phyloP scores from a whole-genome alignment of 2,329 filamentous ascomycete species.

The Gaeumannomyces tritici region DNA sequence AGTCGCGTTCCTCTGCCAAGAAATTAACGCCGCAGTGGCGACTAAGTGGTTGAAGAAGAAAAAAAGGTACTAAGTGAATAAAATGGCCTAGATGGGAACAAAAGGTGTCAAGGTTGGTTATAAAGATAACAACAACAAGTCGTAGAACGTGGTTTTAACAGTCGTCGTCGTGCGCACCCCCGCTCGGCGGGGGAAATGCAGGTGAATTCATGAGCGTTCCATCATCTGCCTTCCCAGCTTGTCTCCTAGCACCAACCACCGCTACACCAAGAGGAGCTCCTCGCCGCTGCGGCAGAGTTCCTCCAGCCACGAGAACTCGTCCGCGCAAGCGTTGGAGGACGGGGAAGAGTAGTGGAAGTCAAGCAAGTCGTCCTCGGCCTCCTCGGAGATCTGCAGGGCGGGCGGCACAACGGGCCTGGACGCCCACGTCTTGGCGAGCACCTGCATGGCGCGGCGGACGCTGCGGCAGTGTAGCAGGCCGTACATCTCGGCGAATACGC shows the following conservation, averaged over 20 bases:
- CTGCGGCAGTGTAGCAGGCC: slow-evolving; percentile 1
- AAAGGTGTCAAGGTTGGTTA: too few species aligned
- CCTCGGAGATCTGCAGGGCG: background rate
- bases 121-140: background rate
- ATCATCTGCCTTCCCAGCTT: background rate
- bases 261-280: background rate
- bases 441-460: background rate
- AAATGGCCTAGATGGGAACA: background rate
- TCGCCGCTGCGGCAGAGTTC: slow-evolving; percentile 1
- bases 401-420: background rate
- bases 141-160: background rate
- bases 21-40: background rate
- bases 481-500: background rate
- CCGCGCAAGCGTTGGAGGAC: background rate
- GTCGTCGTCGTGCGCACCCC: background rate
- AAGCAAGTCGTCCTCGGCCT: background rate
- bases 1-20: background rate
- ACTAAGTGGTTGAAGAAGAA: background rate
- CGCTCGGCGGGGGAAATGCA: background rate
- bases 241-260: background rate
- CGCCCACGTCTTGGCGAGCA: slow-evolving; percentile 5
- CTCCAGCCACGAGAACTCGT: background rate
- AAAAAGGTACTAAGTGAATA: background rate
- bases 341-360: background rate
- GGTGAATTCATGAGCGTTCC: background rate